A percentile compares a stretch with the other conserved stretches of the same genome.
Evolutionary conservation across 1,139 yeast species (phyloP).

Genomic region (Blastobotrys elegans): DNA sequence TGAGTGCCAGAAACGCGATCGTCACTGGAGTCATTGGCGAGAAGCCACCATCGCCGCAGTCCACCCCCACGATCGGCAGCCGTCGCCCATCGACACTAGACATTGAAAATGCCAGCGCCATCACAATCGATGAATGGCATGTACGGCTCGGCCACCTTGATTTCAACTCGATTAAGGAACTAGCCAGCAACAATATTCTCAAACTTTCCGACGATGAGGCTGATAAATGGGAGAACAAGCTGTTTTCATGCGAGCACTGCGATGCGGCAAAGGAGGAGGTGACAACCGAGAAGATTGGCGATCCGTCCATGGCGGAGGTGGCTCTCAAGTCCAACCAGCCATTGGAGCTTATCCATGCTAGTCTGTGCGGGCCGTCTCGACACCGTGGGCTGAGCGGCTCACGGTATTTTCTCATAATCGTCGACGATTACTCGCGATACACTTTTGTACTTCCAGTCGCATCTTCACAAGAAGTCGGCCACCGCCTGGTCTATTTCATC

Average conservation of each 20-base stretch:
- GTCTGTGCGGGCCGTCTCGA: conserved; percentile 11
- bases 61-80: conserved; percentile 1
- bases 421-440: conserved; percentile 12
- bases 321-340: conserved; percentile 13
- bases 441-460: conserved; percentile 9
- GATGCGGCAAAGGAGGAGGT: conserved; percentile 6
- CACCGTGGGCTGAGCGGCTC: conserved; percentile 11
- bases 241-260: conserved; percentile 2
- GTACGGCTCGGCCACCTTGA: conserved; percentile 4
- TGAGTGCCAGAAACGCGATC: too few species aligned
- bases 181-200: not conserved
- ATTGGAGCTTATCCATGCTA: conserved; percentile 12
- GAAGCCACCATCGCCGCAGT: conserved; percentile 9
- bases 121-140: conserved; percentile 4
- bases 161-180: conserved; percentile 1
- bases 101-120: too few species aligned
- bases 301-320: conserved; percentile 10
- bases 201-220: not conserved
- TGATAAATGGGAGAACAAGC: not conserved
- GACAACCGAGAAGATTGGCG: conserved; percentile 7
- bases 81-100: not conserved
- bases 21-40: conserved; percentile 4
- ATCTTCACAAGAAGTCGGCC: conserved; percentile 10
- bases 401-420: conserved; percentile 7
- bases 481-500: conserved; percentile 9